Conservation (phyloP, 257 asterid species). For the Przewalskia tangutica region DNA sequence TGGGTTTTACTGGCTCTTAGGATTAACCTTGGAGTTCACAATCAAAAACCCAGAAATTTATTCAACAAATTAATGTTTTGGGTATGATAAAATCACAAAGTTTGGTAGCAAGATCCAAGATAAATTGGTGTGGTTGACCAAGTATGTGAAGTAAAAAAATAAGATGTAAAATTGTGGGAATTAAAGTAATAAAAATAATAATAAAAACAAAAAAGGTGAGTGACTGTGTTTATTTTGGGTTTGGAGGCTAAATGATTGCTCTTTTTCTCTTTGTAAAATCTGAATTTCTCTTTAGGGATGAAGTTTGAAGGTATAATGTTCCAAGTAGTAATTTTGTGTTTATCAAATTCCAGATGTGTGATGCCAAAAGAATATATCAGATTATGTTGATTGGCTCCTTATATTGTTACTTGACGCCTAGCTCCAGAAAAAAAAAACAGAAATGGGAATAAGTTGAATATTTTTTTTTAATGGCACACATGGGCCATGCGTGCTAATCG, state of each 20-base stretch:
- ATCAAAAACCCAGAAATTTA: neutral
- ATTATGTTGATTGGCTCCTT: neutral
- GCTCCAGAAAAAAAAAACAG: too few species aligned
- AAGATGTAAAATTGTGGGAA: neutral
- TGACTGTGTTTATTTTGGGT: neutral
- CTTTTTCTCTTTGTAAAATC: too few species aligned
- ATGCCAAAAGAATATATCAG: neutral
- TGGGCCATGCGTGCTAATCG: too few species aligned
- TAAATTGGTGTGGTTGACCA: conserved; percentile 2
- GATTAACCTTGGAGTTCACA: neutral
- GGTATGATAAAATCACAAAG: neutral
- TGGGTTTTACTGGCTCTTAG: neutral
- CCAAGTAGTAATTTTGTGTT: neutral
- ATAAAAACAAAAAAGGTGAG: neutral
- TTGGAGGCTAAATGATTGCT: neutral
- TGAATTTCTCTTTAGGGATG: neutral
- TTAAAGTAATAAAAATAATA: neutral
- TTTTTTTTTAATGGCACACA: too few species aligned
- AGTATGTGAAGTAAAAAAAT: neutral
- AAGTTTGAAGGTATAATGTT: neutral
- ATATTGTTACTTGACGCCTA: too few species aligned
- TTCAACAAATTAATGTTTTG: neutral
- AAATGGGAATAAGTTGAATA: too few species aligned
- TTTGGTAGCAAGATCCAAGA: neutral
- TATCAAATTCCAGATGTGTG: neutral